Base-by-base conservation (phyloP, 2,329 filamentous ascomycete species). In the Alternaria gansuensis region DNA sequence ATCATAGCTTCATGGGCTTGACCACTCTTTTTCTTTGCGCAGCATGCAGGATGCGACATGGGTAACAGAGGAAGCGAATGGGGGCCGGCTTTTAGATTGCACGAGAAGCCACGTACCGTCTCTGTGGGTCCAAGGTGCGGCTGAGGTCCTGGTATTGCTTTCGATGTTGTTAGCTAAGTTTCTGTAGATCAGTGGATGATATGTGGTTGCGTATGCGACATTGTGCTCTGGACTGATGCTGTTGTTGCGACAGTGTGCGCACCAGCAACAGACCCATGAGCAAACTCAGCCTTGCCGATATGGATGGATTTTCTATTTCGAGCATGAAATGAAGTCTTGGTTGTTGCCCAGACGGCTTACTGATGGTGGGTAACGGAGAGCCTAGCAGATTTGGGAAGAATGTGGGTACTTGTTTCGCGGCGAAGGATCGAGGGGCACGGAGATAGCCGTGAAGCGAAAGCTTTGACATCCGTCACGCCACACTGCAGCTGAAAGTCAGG, bases 41-140 rank as follows among this genome's bases (percentile, higher is more conserved):
- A 31, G 44, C 37, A 48, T 44, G 31, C 51, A 58, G 51, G 31
- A 36, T 43, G 50, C 36, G 43, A n/a, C 34, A 40, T 44, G 52
- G 44, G 44, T 26, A 29, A 24, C 34, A 21, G 10, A 11, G 45
- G 40, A 31, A 40, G 51, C 55, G 24, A 58, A 58, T 58, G 23
- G 34, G 54, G 17, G 11, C 21, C 10, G n/a, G 36, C n/a, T 9
- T 26, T 37, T 24, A 58, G 37, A 54, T 54, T 54, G 43, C 43
- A 26, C 24, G 29, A 43, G 28, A 45, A 53, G 51, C 33, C 41
- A 54, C 51, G n/a, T 17, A 26, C 36, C 24, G 17, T 34, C 14
- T 39, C 31, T 21, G 44, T n/a, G 43, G 34, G 41, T 31, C 29
- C 24, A 43, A n/a, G 2, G 51, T 49, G 51, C 43, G 51, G 55